A percentile compares a stretch with the other conserved stretches of the same genome.
These are phyloP conservation scores for Marasmius fiardii DNA, from an alignment of 1,284 basidiomycete genomes.

Conservation along the genomic window DNA sequence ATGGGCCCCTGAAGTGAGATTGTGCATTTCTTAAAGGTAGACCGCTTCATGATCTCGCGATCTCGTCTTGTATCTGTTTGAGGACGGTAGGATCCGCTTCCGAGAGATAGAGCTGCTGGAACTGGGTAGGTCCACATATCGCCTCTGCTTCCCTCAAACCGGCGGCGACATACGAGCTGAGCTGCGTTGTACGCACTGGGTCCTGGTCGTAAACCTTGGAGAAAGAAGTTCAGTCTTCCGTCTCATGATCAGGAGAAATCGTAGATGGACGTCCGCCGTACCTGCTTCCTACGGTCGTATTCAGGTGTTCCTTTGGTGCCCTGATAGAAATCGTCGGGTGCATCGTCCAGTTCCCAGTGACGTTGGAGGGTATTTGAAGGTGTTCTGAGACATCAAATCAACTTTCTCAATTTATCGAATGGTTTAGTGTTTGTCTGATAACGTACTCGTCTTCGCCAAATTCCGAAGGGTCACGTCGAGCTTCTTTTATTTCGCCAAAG, in stretches of 20 bases:
- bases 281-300: conserved; percentile 64
- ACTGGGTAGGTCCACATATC: conserved; percentile 47
- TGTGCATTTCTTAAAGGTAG: no score
- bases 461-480: conserved; percentile 36
- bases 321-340: conserved; percentile 54
- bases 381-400: background rate
- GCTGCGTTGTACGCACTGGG: conserved; percentile 58
- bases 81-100: conserved; percentile 70
- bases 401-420: no score
- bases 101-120: conserved; percentile 57
- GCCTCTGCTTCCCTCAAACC: conserved; percentile 61
- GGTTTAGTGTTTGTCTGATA: no score
- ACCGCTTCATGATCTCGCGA: conserved; percentile 23
- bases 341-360: conserved; percentile 64
- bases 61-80: conserved; percentile 60
- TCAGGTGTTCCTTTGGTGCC: conserved; percentile 64
- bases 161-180: conserved; percentile 55
- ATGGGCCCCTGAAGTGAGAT: no score
- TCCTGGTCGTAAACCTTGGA: conserved; percentile 70
- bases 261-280: conserved; percentile 29
- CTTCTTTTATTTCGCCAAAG: conserved; percentile 82
- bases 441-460: conserved; percentile 29
- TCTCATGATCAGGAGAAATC: background rate
- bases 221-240: conserved; percentile 8
- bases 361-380: conserved; percentile 41